Base-by-base conservation (phyloP, 164 flowering plant genomes). In the Chloranthus sessilifolius region DNA sequence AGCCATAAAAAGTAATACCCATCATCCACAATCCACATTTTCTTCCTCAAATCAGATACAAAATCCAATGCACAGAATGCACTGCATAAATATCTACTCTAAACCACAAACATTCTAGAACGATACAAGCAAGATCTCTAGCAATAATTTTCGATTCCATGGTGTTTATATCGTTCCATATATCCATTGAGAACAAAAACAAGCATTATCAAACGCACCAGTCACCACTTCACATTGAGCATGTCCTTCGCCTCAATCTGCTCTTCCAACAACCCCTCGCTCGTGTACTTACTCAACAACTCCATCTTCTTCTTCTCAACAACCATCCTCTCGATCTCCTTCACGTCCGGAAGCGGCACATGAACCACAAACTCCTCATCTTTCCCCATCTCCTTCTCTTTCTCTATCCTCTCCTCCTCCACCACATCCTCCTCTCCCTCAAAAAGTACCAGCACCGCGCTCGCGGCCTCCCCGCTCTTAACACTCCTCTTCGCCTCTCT, bases 251-350 rank as follows among this genome's bases (percentile, higher is more conserved):
- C 98, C 58, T 90, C 95, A 36, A 9, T 66, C 73, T 87, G 89
- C 71, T 84, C 92, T 67, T 76, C 88, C 68, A 79, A 16, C 25
- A 90, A 69, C 45, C 53, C 54, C 15, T 80, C 82, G 53, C 91
- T 90, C 8, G 73, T 65, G 58, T 90, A 90, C 68, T 81, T 88
- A 31, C 69, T 81, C 74, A 90, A 53, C 43, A 90, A 59, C 52
- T 90, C 98, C 78, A 52, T 72, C 80, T 90, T 90, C 79, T 90
- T 90, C 95, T 80, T 90, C 85, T 90, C 89, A 51, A 90, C 59
- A 28, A 90, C 78, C 89, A 85, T 87, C 69, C 68, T 84, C 76
- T 85, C 95, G 47, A 90, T 87, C 77, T 90, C 98, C 72, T 79
- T 80, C 66, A 81, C 95, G 65, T 87, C 96, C 0, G 97, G 96